Evolutionary conservation across 228 moss, liverwort and hornwort genomes (phyloP), one percentile per base, ranked within the genome.

Genomic region (Sphagnum magellanicum): DNA sequence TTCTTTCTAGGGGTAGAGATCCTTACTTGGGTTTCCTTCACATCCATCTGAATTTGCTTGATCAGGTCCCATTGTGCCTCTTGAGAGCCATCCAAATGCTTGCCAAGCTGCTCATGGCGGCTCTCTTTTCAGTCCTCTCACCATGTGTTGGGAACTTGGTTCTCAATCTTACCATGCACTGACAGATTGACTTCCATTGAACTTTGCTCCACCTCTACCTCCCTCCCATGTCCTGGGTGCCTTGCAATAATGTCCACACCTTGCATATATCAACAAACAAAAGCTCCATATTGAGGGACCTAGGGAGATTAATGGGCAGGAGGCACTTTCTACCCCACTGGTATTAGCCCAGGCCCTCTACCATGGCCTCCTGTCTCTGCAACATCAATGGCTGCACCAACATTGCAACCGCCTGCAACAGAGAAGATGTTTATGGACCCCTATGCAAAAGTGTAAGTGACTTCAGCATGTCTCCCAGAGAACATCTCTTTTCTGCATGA

Each of bases 371-470:
- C 77, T 51, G 64, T 61, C 59, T 1, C 66, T 16, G 63, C 77
- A 66, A 61, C 73, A 65, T 69, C 78, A 66, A 68, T 52, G 59
- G 49, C 79, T 64, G 70, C 69, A 68, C 50, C 75, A 50, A 64
- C 64, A 67, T 57, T 73, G 14, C 85, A 89, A 78, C 68, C 85
- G 72, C 63, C 79, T 73, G 68, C 78, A 46, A 53, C 85, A 73
- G 67, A 72, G 57, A 79, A 68, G 10, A 79, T 48, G 67, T 63
- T 77, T 71, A 70, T 75, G 76, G 84, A 94, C 76, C 75, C 86
- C 0, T 86, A 89, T 71, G 72, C 81, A 60, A 91, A 86, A 69
- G 84, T 89, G 94, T 94, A 84, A 81, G 83, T 79, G 66, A 9
- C 5, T 13, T 5, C 32, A 32, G 32, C 32, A 32, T 32, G 32